A percentile compares a stretch with the other conserved stretches of the same genome.
These are phyloP conservation scores for Barnettozyma sp. DNA, from an alignment of 805 yeast species.

Conservation along the genomic window DNA sequence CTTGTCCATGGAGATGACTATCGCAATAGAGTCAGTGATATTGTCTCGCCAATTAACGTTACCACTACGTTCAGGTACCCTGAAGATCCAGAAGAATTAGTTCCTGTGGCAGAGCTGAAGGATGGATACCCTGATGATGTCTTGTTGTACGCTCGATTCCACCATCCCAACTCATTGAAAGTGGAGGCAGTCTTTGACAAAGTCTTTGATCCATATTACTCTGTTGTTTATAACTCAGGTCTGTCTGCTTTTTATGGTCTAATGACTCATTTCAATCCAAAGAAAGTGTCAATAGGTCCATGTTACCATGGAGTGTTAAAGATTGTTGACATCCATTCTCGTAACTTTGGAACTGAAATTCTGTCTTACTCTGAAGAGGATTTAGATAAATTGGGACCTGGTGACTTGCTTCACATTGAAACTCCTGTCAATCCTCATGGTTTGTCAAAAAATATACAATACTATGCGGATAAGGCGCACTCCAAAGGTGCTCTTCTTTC, in stretches of 20 bases:
- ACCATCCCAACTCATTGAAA: constrained; percentile 66
- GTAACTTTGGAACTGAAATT: constrained; percentile 52
- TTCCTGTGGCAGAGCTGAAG: constrained; percentile 36
- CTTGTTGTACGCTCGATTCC: constrained; percentile 61
- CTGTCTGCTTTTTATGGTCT: constrained; percentile 75
- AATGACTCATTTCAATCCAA: constrained; percentile 65
- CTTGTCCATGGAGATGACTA: constrained; percentile 69
- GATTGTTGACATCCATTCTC: constrained; percentile 52
- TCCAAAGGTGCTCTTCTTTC: constrained; percentile 63
- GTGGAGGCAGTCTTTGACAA: constrained; percentile 59
- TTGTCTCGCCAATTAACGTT: constrained; percentile 74
- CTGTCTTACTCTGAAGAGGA: constrained; percentile 40
- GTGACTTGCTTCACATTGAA: constrained; percentile 77
- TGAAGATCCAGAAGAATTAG: constrained; percentile 48
- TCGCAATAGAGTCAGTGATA: constrained; percentile 51
- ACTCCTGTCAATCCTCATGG: constrained; percentile 89
- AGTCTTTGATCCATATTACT: constrained; percentile 51
- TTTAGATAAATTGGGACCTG: constrained; percentile 43
- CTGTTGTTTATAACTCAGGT: constrained; percentile 72
- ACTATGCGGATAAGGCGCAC: constrained; percentile 68
- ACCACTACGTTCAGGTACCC: constrained; percentile 72
- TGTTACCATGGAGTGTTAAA: constrained; percentile 86
- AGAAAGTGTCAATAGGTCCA: constrained; percentile 62
- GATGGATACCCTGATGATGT: constrained; percentile 29
- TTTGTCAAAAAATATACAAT: constrained; percentile 49